A percentile compares a stretch with the other conserved stretches of the same genome.
These are phyloP conservation scores for Euphrasia confusa DNA, from an alignment of 257 asterid species.

Conservation along the genomic window DNA sequence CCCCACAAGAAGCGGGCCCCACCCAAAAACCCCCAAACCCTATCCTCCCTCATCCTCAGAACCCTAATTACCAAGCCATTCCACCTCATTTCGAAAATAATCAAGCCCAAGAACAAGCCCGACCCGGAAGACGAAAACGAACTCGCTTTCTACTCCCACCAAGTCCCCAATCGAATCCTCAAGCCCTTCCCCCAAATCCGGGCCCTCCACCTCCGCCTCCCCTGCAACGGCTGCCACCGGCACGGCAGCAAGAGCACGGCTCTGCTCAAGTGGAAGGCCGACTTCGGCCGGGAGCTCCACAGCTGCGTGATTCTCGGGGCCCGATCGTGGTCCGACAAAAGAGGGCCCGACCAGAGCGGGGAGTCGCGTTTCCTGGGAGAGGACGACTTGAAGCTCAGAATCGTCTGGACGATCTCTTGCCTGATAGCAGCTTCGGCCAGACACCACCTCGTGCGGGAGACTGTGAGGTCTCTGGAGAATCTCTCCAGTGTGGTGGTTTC, in stretches of 20 bases:
- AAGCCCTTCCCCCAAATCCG: slow-evolving; percentile 41
- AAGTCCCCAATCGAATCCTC: slow-evolving; percentile 34
- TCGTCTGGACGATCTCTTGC: slow-evolving; percentile 68
- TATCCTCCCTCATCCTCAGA: slow-evolving; percentile 26
- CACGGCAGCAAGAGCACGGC: slow-evolving; percentile 13
- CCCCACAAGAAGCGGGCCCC: slow-evolving; percentile 25
- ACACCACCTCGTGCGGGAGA: slow-evolving; percentile 42
- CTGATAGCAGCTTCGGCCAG: slow-evolving; percentile 67
- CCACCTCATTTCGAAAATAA: slow-evolving; percentile 29
- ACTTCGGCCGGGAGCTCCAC: slow-evolving; percentile 45
- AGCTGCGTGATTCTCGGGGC: slow-evolving; percentile 7
- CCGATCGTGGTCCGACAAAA: not conserved
- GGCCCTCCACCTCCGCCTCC: slow-evolving; percentile 34
- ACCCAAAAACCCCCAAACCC: slow-evolving; percentile 10
- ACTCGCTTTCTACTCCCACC: slow-evolving; percentile 28
- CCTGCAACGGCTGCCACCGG: not conserved
- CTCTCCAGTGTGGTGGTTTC: slow-evolving; percentile 40
- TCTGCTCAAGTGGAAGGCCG: slow-evolving; percentile 65
- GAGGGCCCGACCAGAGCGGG: not conserved
- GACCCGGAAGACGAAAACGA: slow-evolving; percentile 25
- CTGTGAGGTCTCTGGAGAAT: slow-evolving; percentile 27
- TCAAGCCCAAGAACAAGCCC: slow-evolving; percentile 27
- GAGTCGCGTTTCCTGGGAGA: slow-evolving; percentile 34
- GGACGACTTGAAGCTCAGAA: slow-evolving; percentile 50
- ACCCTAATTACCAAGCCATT: slow-evolving; percentile 37